Evolutionary conservation across 192 early-diverging fungal genomes (phyloP).

Genomic region (Spizellomyces punctatus): DNA sequence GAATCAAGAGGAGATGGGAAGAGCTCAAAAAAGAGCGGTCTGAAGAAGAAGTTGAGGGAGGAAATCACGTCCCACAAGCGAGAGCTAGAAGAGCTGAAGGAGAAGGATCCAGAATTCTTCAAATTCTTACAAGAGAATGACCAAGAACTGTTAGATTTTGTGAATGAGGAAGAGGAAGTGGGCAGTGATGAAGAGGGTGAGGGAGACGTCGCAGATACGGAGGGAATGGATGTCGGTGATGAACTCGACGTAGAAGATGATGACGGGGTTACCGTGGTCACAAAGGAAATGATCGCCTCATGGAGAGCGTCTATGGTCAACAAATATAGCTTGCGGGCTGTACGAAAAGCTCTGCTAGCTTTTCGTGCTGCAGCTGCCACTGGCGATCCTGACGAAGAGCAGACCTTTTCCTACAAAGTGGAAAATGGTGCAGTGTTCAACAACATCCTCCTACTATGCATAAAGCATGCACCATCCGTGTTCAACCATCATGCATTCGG

Average conservation of each 20-base stretch:
- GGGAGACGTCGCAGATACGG: slow-evolving; percentile 55
- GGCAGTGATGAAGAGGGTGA: slow-evolving; percentile 42
- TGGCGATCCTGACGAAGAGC: slow-evolving; percentile 64
- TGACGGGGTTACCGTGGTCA: slow-evolving; percentile 49
- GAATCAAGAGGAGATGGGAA: slow-evolving; percentile 27
- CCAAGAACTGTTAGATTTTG: slow-evolving; percentile 77
- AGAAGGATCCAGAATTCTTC: slow-evolving; percentile 90
- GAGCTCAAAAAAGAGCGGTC: neutral
- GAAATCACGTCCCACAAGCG: slow-evolving; percentile 72
- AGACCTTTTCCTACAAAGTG: slow-evolving; percentile 67
- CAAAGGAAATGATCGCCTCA: slow-evolving; percentile 68
- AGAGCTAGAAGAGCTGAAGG: slow-evolving; percentile 81
- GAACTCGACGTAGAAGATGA: slow-evolving; percentile 37
- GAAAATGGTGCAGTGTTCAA: slow-evolving; percentile 72
- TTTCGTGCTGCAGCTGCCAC: slow-evolving; percentile 82
- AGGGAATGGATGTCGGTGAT: slow-evolving; percentile 26
- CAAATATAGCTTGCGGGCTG: slow-evolving; percentile 66
- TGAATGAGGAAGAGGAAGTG: slow-evolving; percentile 38
- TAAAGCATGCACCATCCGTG: slow-evolving; percentile 69
- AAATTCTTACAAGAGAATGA: slow-evolving; percentile 90
- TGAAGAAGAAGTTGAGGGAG: slow-evolving; percentile 50
- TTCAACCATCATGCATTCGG: slow-evolving; percentile 70
- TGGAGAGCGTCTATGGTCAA: slow-evolving; percentile 66
- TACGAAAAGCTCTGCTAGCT: slow-evolving; percentile 78
- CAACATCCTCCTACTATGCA: slow-evolving; percentile 72